A percentile compares a stretch with the other conserved stretches of the same genome.
Conservation (phyloP, 2,329 filamentous ascomycete genomes). For the Botrytis tulipae region DNA sequence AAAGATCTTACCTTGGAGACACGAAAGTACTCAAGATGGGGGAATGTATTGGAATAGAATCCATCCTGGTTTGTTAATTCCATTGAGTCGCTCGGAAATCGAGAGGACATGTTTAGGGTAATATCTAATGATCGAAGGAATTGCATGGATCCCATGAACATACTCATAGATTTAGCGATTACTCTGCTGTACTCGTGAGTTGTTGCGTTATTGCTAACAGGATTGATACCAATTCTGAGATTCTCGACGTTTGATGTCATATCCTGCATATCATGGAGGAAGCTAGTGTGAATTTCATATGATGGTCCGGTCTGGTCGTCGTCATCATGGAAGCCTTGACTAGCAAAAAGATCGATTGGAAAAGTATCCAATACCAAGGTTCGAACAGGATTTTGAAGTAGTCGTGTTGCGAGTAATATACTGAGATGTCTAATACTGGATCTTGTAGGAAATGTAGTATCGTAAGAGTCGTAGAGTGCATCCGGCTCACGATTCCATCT, state of each 20-base stretch:
- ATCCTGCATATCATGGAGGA: constrained; percentile 11
- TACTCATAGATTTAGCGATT: constrained; percentile 4
- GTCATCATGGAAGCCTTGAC: not conserved
- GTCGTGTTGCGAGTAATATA: constrained; percentile 12
- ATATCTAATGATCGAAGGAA: constrained; percentile 9
- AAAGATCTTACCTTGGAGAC: constrained; percentile 13
- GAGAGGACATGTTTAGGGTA: constrained; percentile 6
- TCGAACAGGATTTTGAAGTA: not conserved
- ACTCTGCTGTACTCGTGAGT: not conserved
- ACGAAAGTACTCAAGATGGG: constrained; percentile 1
- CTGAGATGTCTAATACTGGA: constrained; percentile 6
- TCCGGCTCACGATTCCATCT: constrained; percentile 12
- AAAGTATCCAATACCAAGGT: constrained; percentile 8
- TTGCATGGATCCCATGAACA: constrained; percentile 12
- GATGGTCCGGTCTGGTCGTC: not conserved
- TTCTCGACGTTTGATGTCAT: constrained; percentile 1
- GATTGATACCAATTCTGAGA: constrained; percentile 13
- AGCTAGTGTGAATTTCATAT: constrained; percentile 1
- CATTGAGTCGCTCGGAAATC: not conserved
- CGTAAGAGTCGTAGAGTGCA: constrained; percentile 12
- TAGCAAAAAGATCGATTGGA: constrained; percentile 10
- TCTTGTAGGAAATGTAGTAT: constrained; percentile 16
- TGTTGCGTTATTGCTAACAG: not conserved
- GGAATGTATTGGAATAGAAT: constrained; percentile 10
- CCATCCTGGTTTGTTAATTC: not conserved